Percentiles rank a stretch among this genome's conserved stretches.
phyloP scores from a whole-genome alignment of 2,329 filamentous ascomycete genomes.

The Trichoderma lentiforme region DNA sequence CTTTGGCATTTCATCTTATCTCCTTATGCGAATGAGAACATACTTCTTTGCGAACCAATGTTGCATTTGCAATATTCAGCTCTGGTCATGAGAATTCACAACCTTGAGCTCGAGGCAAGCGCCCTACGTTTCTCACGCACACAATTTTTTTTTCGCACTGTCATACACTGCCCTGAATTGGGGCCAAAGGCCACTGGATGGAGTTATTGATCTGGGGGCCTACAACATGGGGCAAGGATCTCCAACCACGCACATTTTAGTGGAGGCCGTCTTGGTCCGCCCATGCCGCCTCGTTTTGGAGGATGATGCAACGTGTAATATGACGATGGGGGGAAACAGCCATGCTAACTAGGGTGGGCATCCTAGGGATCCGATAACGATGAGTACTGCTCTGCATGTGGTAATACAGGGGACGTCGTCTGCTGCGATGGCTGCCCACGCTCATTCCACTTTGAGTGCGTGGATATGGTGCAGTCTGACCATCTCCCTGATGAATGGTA shows the following conservation, averaged over 20 bases:
- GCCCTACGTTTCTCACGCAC: background rate
- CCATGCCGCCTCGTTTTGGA: constrained; percentile 20
- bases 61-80: background rate
- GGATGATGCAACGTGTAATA: constrained; percentile 20
- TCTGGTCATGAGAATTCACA: background rate
- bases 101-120: background rate
- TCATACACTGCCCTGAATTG: constrained; percentile 3
- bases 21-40: background rate
- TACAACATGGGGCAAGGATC: constrained; percentile 21
- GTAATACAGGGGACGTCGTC: constrained; percentile 77
- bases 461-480: constrained; percentile 72
- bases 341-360: constrained; percentile 32
- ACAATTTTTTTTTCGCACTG: constrained; percentile 15
- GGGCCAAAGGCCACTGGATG: background rate
- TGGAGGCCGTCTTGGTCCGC: constrained; percentile 15
- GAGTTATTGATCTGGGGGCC: constrained; percentile 18
- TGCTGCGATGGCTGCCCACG: constrained; percentile 92
- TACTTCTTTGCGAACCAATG: background rate
- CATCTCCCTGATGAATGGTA: constrained; percentile 75
- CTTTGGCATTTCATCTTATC: background rate
- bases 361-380: constrained; percentile 64
- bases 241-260: constrained; percentile 18
- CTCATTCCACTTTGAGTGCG: constrained; percentile 86
- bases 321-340: constrained; percentile 7
- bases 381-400: constrained; percentile 85